Evolutionary conservation across 768 basidiomycete species (phyloP).

Genomic region (Amanita molliuscula): DNA sequence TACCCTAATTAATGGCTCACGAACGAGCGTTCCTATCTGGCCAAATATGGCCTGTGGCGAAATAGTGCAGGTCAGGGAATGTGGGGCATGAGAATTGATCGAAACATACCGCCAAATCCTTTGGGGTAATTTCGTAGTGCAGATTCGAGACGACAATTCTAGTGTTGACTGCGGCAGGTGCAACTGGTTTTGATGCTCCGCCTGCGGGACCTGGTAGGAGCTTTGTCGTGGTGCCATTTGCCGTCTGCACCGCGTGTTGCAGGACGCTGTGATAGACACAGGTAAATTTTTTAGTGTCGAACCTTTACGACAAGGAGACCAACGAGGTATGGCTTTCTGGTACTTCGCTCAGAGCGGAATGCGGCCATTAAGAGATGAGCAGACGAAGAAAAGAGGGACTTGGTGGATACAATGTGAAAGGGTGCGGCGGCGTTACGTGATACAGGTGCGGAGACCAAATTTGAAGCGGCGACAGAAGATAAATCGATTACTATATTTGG

Average conservation of each 20-base stretch:
- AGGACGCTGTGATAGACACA: constrained; percentile 37
- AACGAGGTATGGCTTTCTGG: constrained; percentile 34
- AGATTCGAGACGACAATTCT: constrained; percentile 77
- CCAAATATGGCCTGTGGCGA: constrained; percentile 71
- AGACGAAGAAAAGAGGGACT: background rate
- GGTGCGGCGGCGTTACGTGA: background rate
- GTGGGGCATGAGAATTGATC: background rate
- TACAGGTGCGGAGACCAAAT: background rate
- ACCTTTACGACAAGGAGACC: constrained; percentile 8
- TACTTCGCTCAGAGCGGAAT: constrained; percentile 17
- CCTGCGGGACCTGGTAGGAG: constrained; percentile 33
- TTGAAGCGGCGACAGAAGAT: background rate
- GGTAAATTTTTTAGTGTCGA: background rate
- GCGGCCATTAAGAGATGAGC: constrained; percentile 3
- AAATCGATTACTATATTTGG: background rate
- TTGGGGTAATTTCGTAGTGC: constrained; percentile 86
- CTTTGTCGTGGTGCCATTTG: constrained; percentile 72
- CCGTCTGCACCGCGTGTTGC: constrained; percentile 41
- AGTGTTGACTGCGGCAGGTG: constrained; percentile 28
- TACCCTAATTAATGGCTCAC: constrained; percentile 94
- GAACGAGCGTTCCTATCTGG: constrained; percentile 83
- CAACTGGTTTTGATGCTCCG: constrained; percentile 15
- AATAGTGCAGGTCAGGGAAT: background rate
- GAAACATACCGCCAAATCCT: constrained; percentile 72
- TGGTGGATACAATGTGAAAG: background rate